Conservation (phyloP, 2,329 filamentous ascomycete genomes). For the Pseudocercospora vitis region DNA sequence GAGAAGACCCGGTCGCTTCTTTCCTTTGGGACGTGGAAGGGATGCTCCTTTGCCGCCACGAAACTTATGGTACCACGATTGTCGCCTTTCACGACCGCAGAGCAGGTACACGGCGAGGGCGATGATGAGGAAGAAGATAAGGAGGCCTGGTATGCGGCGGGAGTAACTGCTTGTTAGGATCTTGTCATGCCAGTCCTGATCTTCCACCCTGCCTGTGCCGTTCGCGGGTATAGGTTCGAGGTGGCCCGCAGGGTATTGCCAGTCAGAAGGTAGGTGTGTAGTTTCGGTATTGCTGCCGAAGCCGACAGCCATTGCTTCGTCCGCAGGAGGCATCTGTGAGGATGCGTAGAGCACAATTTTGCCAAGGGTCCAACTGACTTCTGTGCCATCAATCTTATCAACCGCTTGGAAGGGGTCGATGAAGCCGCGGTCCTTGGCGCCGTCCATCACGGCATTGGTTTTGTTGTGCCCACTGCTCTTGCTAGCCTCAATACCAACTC, state of each 20-base stretch:
- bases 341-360: conserved; percentile 96
- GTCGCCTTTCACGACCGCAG: conserved; percentile 74
- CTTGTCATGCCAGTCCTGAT: conserved; percentile 56
- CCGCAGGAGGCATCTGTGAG: conserved; percentile 73
- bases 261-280: conserved; percentile 57
- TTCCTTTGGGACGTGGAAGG: conserved; percentile 41
- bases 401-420: conserved; percentile 87
- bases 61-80: conserved; percentile 57
- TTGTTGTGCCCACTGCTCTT: conserved; percentile 65
- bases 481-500: conserved; percentile 65
- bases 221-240: conserved; percentile 39
- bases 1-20: conserved; percentile 20
- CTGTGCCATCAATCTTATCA: conserved; percentile 84
- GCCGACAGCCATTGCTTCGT: conserved; percentile 72
- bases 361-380: conserved; percentile 95
- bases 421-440: conserved; percentile 69
- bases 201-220: conserved; percentile 46
- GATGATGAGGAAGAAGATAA: conserved; percentile 76
- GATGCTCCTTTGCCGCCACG: conserved; percentile 44
- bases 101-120: conserved; percentile 70
- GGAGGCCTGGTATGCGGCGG: conserved; percentile 68
- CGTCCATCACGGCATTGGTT: conserved; percentile 67
- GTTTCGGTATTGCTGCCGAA: conserved; percentile 74
- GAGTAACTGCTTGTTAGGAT: conserved; percentile 65
- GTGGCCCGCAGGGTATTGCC: conserved; percentile 70